Base-by-base conservation (phyloP, 2,329 filamentous ascomycete species). In the Penicillium verrucosum region DNA sequence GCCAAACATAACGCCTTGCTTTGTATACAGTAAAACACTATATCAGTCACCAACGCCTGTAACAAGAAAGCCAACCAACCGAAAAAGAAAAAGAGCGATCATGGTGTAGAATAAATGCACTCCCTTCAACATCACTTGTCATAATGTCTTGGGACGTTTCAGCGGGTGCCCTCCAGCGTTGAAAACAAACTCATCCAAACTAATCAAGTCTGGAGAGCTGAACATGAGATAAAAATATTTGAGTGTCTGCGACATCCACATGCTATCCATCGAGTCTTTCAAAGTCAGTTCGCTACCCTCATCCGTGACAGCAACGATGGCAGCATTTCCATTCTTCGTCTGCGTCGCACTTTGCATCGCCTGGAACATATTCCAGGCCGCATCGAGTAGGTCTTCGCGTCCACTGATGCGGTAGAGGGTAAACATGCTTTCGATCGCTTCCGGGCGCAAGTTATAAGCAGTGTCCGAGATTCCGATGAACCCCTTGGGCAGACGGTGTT, bases 221-320 rank as follows among this genome's bases (percentile, higher is more conserved):
- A 89, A 96, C 48, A 96, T 80, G 55, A 96, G 73, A 71, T 91
- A 96, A 64, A 94, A 96, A 70, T 96, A 96, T 79, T 96, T 97
- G 65, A 96, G 78, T 40, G 91, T 96, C 80, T 96, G 92, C 4
- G 89, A 89, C 59, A 91, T 80, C 90, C 92, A 96, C 74, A 95
- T 96, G 68, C 89, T 92, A 77, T 96, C 89, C 89, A 93, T 92
- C 64, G 80, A 79, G 70, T 92, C 84, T 38, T 73, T 70, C 53
- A 80, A 76, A 1, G 80, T 73, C 11, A 62, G 56, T 5, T 57
- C 46, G 8, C 42, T 41, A 3, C 51, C 50, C 27, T 57, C 51
- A 18, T 63, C 59, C 6, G 60, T 66, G 40, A 64, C 59, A 59
- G 70, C 69, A 4, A 48, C 51, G 8, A 72, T 37, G 4, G 60